Evolutionary conservation across 768 basidiomycete species (phyloP), one percentile per base, ranked within the genome.

Genomic region (Crucibulum laeve): DNA sequence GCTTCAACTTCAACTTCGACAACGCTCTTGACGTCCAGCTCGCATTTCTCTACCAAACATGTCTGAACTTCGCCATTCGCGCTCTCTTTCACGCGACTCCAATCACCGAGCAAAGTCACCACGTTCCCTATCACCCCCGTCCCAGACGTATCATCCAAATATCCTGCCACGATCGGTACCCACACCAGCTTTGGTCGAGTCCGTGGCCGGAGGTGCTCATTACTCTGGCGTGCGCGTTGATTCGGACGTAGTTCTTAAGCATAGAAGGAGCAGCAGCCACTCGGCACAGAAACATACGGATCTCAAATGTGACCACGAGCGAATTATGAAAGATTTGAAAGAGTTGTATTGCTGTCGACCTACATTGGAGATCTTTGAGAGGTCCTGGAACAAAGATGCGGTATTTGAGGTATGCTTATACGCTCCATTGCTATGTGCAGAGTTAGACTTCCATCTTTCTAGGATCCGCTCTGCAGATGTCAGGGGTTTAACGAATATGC

Each of bases 171-270:
- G 56, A 42, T 57, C 65, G 14, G 50, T 81, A 1, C 79, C 76
- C 1, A 74, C 76, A 0, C 64, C 76, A 15, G 68, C 73, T 2
- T 59, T 83, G 6, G 65, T 81, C 25, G 71, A 76, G 49, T 80
- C 79, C 0, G 76, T 80, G 3, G 78, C 78, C 1, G 73, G 79
- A 32, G 82, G 71, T 13, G 79, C 82, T 0, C 82, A 84, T 51
- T 85, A 82, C 52, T 74, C 78, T 4, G 80, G 81, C 4, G 66
- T 63, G 17, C 64, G 62, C 41, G 60, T 76, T 4, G 70, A 74
- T 47, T 49, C 59, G 8, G 62, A 67, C 19, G 35, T 55, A 4
- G 44, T 48, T 2, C 33, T 67, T 19, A 68, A 64, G 39, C 71
- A 62, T 35, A 55, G 74, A 42, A n/a, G n/a, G n/a, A 59, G 67